Evolutionary conservation across 345 rosid species (phyloP), one percentile per base, ranked within the genome.

Genomic region (Laguncularia racemosa): DNA sequence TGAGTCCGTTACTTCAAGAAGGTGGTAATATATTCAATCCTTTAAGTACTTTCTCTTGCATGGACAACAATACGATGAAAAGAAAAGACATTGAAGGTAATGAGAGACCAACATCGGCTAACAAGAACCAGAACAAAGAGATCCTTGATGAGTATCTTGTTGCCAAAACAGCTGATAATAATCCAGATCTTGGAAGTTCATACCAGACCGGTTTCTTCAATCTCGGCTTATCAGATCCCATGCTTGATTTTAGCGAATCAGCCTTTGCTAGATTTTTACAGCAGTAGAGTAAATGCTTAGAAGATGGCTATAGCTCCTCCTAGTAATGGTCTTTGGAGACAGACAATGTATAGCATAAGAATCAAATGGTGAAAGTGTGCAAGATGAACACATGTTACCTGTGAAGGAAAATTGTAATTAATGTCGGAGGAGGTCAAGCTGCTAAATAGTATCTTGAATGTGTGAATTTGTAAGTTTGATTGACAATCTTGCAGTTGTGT

Each of bases 161-260:
- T 46, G 21, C 62, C 44, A 44, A 62, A 46, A 45, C 60, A 33
- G 26, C 59, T 15, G 51, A 46, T 7, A 19, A 46, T 17, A 9
- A 45, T 33, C 53, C 44, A 33, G 4, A 46, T 45, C 63, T 67
- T 64, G 69, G 61, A 71, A 49, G 45, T 55, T 61, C 67, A 64
- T 55, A 62, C 57, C 67, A 63, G 38, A 63, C 64, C 12, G 52
- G 45, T 58, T 63, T 64, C 58, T 62, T 71, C 70, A 60, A 52
- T 49, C 46, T 57, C 53, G 65, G 47, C 38, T 23, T 64, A 40
- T 44, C 56, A 16, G 76, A 73, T 50, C 45, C 68, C 12, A 14
- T 59, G 47, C 62, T 19, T 19, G 64, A 74, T 28, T 71, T 62
- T 26, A 53, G 46, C 0, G 59, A 46, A 16, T 16, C 21, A 40